Percentiles rank a stretch among this genome's conserved stretches.
Conservation (phyloP, 2,329 filamentous ascomycete genomes). For the Scopulariopsis brevicaulis region DNA sequence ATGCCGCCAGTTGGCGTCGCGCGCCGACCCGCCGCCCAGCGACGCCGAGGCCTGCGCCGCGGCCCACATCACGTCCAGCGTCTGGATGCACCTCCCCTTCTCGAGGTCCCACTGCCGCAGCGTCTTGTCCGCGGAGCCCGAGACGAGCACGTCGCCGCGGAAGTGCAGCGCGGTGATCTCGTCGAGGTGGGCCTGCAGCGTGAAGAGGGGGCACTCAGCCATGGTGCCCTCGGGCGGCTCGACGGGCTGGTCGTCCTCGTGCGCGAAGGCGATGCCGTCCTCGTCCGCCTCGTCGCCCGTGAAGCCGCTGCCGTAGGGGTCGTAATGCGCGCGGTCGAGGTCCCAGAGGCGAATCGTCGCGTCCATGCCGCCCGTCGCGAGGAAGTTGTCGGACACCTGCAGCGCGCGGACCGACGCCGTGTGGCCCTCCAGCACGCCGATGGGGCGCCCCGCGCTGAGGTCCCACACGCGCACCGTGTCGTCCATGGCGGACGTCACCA, state of each 20-base stretch:
- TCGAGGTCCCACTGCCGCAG: conserved; percentile 95
- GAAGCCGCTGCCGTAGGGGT: conserved; percentile 52
- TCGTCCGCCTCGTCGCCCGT: conserved; percentile 48
- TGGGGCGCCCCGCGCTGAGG: conserved; percentile 82
- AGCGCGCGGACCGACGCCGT: conserved; percentile 85
- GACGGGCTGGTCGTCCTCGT: conserved; percentile 54
- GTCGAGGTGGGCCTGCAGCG: conserved; percentile 80
- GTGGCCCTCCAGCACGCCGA: conserved; percentile 85
- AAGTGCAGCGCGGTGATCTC: conserved; percentile 94
- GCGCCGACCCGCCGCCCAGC: conserved; percentile 23
- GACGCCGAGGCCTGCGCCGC: conserved; percentile 77
- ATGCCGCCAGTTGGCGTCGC: conserved; percentile 57
- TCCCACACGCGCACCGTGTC: conserved; percentile 96
- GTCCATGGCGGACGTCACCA: conserved; percentile 86
- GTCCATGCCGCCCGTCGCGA: conserved; percentile 90
- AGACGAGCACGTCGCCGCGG: conserved; percentile 78
- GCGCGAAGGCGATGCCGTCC: conserved; percentile 62
- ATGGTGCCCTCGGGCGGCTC: conserved; percentile 69
- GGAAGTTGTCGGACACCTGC: conserved; percentile 90
- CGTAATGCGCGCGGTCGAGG: conserved; percentile 76
- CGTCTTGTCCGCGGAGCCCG: conserved; percentile 94
- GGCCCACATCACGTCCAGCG: conserved; percentile 94
- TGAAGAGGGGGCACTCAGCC: conserved; percentile 81
- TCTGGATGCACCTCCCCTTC: conserved; percentile 95
- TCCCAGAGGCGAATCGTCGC: conserved; percentile 95